A percentile compares a stretch with the other conserved stretches of the same genome.
These are phyloP conservation scores for Suhomyces maxii DNA, from an alignment of 1,139 yeast genomes.

Conservation along the genomic window DNA sequence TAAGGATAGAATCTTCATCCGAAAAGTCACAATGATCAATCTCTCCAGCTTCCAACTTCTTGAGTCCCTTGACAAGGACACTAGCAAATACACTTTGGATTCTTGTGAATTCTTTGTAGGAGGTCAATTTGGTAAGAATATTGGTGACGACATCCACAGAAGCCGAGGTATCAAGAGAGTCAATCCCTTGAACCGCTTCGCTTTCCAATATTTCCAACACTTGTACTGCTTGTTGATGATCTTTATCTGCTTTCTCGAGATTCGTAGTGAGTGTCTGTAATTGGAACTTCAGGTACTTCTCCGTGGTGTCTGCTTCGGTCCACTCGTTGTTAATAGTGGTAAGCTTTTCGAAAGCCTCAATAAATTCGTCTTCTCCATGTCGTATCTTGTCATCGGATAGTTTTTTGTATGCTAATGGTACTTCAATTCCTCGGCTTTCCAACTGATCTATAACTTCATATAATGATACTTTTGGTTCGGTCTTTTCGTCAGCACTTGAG, in stretches of 20 bases:
- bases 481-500: conserved; percentile 18
- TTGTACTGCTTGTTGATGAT: conserved; percentile 5
- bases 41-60: neutral
- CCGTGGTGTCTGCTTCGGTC: conserved; percentile 19
- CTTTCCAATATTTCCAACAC: conserved; percentile 2
- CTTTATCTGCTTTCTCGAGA: neutral
- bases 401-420: conserved; percentile 29
- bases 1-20: conserved; percentile 5
- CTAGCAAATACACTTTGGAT: conserved; percentile 2
- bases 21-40: neutral
- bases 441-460: conserved; percentile 30
- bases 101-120: neutral
- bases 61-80: neutral
- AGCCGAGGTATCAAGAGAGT: neutral
- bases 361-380: conserved; percentile 7
- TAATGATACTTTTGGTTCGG: conserved; percentile 13
- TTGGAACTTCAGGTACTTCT: conserved; percentile 20
- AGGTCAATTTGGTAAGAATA: conserved; percentile 1
- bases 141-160: neutral
- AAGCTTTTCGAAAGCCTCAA: conserved; percentile 17
- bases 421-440: conserved; percentile 25
- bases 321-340: conserved; percentile 17
- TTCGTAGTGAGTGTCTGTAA: conserved; percentile 13
- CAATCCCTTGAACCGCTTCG: neutral
- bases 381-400: conserved; percentile 20